Percentiles rank a stretch among this genome's conserved stretches.
Conservation (phyloP, 768 basidiomycete species). For the Tylopilus rubrobrunneus region DNA sequence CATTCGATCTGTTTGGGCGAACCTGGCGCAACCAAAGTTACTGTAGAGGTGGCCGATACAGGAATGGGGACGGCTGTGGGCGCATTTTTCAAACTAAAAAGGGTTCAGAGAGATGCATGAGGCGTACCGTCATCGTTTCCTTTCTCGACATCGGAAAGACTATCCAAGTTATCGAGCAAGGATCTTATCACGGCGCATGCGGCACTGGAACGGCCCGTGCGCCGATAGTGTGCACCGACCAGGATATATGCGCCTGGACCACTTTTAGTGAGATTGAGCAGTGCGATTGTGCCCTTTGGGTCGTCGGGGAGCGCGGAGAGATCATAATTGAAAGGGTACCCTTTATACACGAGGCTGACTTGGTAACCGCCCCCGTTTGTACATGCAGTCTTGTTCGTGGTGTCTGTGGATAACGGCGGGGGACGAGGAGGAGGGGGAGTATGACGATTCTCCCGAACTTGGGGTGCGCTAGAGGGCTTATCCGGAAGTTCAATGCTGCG, state of each 20-base stretch:
- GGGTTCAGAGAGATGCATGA: conserved; percentile 6
- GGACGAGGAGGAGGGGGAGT: conserved; percentile 8
- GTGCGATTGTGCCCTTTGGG: conserved; percentile 23
- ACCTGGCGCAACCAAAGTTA: conserved; percentile 1
- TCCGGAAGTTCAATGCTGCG: conserved; percentile 23
- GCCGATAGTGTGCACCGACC: conserved; percentile 31
- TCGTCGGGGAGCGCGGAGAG: conserved; percentile 29
- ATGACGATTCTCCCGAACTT: conserved; percentile 7
- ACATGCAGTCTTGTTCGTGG: background rate
- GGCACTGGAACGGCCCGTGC: conserved; percentile 30
- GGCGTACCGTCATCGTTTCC: conserved; percentile 26
- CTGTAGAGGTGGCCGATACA: conserved; percentile 7
- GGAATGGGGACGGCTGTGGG: conserved; percentile 10
- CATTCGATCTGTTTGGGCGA: conserved; percentile 10
- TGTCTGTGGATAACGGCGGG: conserved; percentile 12
- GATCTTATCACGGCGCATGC: conserved; percentile 28
- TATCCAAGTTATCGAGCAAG: conserved; percentile 16
- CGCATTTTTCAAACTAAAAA: conserved; percentile 13
- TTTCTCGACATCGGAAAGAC: conserved; percentile 11
- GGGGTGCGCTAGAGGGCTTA: conserved; percentile 8
- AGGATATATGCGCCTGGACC: conserved; percentile 32
- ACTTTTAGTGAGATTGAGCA: conserved; percentile 26
- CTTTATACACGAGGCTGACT: conserved; percentile 25
- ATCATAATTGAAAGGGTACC: conserved; percentile 28
- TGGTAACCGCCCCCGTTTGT: conserved; percentile 10